Evolutionary conservation across 2,329 filamentous ascomycete genomes (phyloP).

Genomic region (Fusarium sp.): DNA sequence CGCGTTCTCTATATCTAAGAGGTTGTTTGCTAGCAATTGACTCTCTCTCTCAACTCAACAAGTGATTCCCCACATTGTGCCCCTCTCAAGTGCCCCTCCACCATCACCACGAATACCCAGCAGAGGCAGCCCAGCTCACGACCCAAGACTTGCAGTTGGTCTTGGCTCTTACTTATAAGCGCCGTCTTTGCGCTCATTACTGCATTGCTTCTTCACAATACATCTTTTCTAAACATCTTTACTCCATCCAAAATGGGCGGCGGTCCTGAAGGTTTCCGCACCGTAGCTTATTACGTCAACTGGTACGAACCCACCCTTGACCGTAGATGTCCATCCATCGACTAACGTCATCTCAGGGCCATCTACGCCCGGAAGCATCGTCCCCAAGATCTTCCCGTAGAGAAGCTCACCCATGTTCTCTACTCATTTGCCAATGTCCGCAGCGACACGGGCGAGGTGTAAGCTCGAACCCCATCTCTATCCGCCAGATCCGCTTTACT

Average conservation of each 20-base stretch:
- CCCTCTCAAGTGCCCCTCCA: constrained; percentile 30
- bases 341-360: constrained; percentile 61
- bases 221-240: not conserved
- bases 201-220: constrained; percentile 27
- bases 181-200: constrained; percentile 9
- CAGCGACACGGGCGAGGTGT: constrained; percentile 84
- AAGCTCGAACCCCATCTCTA: constrained; percentile 37
- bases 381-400: constrained; percentile 84
- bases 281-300: constrained; percentile 81
- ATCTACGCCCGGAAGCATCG: constrained; percentile 88
- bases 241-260: constrained; percentile 54
- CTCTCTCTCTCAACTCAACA: constrained; percentile 5
- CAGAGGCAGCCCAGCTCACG: constrained; percentile 20
- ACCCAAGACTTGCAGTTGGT: constrained; percentile 18
- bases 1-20: constrained; percentile 25
- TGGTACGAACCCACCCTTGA: constrained; percentile 57
- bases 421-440: constrained; percentile 92
- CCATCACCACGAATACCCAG: constrained; percentile 38
- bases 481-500: not conserved
- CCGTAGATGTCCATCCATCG: not conserved
- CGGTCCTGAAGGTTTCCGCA: constrained; percentile 67
- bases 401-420: constrained; percentile 88
- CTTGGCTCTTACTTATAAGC: constrained; percentile 22
- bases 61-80: constrained; percentile 29
- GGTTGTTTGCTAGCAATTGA: constrained; percentile 8